Evolutionary conservation across 2,329 filamentous ascomycete species (phyloP), one percentile per base, ranked within the genome.

Genomic region (Microdochium nivale): DNA sequence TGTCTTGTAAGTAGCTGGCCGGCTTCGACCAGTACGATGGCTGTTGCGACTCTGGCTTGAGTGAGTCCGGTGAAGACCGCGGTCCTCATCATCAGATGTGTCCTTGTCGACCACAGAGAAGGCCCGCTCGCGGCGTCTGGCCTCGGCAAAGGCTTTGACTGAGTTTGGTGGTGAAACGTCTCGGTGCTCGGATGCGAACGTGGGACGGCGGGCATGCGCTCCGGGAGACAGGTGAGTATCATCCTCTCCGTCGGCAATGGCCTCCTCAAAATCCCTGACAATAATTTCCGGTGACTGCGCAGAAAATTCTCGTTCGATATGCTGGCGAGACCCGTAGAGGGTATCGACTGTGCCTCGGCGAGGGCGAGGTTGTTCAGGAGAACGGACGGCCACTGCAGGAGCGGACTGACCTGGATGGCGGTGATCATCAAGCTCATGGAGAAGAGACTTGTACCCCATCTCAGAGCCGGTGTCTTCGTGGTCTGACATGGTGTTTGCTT

Each of bases 61-160:
- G 53, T 81, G 72, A 3, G 88, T 85, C 30, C 89, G 81, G 56
- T 87, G 82, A 25, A 91, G 72, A 24, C 80, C 76, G 21, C 40
- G 40, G 3, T 44, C 40, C 9, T 44, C 40, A 7, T 44, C 40
- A 23, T 21, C 16, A 44, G 40, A 44, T 13, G 21, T 19, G 23
- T 80, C 73, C 24, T 56, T 67, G 60, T 58, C 53, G 59, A 54
- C 52, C 64, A 66, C 51, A 67, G 63, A 84, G 63, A 77, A 65
- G 54, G 84, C 89, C 44, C 91, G 87, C 64, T 92, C 88, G 53
- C 91, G 86, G 53, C 90, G 88, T 49, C 90, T 86, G 51, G 89
- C 88, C 62, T 94, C 88, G 19, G 94, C 94, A 68, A 99, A 99
- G 3, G 94, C 94, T 67, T 97, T 95, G 49, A 99, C 90, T 0